These are phyloP conservation scores for Paecilomyces dactylethromorphus DNA, from an alignment of 2,329 filamentous ascomycete species.

Conservation along the genomic window DNA sequence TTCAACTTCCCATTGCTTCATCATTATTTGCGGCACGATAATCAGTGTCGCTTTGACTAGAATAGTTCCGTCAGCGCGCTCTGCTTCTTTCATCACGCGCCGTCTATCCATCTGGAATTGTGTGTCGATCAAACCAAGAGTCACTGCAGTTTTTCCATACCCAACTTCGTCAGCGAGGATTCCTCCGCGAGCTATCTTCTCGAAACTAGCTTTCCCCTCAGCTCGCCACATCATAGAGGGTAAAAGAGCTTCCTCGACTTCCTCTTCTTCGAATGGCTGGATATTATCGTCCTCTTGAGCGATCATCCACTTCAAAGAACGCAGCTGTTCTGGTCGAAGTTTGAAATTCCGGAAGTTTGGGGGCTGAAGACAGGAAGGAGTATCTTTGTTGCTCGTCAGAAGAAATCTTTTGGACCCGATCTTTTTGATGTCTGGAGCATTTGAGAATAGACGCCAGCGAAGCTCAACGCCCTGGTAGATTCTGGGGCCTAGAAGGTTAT, in stretches of 20 bases:
- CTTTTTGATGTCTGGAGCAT: slow-evolving; percentile 32
- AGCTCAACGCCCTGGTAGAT: slow-evolving; percentile 16
- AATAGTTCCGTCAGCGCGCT: slow-evolving; percentile 21
- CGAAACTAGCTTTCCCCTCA: slow-evolving; percentile 41
- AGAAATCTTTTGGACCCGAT: slow-evolving; percentile 32
- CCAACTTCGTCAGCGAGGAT: slow-evolving; percentile 59
- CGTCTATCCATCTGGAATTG: slow-evolving; percentile 27
- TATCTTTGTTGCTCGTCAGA: slow-evolving; percentile 37
- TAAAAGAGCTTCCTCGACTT: slow-evolving; percentile 51
- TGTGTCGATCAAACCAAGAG: slow-evolving; percentile 50
- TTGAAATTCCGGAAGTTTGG: slow-evolving; percentile 25
- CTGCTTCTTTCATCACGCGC: neutral
- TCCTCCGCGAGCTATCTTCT: slow-evolving; percentile 46
- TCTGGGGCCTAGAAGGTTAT: slow-evolving; percentile 14
- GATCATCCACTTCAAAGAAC: slow-evolving; percentile 55
- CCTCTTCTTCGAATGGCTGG: slow-evolving; percentile 44
- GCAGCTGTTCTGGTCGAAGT: slow-evolving; percentile 48
- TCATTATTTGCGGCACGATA: slow-evolving; percentile 50
- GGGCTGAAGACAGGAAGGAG: slow-evolving; percentile 24
- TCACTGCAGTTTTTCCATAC: slow-evolving; percentile 60
- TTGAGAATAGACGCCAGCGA: slow-evolving; percentile 43
- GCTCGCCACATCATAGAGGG: slow-evolving; percentile 49
- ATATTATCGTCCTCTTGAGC: slow-evolving; percentile 42
- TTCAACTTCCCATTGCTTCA: slow-evolving; percentile 54
- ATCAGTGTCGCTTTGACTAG: slow-evolving; percentile 53